Percentiles rank a stretch among this genome's conserved stretches.
phyloP scores from a whole-genome alignment of 495 filamentous ascomycete species.

The Aspergillus conjunctus region DNA sequence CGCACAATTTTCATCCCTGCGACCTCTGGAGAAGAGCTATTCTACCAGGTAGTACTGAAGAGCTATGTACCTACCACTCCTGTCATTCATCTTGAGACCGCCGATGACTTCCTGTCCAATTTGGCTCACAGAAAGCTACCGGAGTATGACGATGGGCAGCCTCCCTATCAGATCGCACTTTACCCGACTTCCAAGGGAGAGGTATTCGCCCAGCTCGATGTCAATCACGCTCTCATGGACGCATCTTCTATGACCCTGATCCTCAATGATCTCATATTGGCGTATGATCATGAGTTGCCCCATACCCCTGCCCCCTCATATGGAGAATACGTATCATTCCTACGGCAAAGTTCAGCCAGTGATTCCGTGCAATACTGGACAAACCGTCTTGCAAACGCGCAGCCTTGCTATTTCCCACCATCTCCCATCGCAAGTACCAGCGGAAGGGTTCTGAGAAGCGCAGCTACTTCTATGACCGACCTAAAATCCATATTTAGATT shows the following conservation, averaged over 20 bases:
- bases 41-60: constrained; percentile 17
- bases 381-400: constrained; percentile 20
- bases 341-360: constrained; percentile 28
- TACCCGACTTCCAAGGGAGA: constrained; percentile 2
- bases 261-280: constrained; percentile 12
- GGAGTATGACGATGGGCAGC: background rate
- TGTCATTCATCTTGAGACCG: background rate
- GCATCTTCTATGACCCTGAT: constrained; percentile 17
- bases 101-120: constrained; percentile 1
- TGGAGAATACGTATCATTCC: constrained; percentile 20
- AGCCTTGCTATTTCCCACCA: constrained; percentile 12
- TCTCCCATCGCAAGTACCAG: background rate
- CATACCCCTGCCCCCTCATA: constrained; percentile 12
- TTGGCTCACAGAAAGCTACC: background rate
- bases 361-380: constrained; percentile 16
- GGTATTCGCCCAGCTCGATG: constrained; percentile 14
- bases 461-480: constrained; percentile 1
- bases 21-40: constrained; percentile 11
- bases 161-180: constrained; percentile 15
- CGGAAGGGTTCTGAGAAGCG: background rate
- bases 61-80: background rate
- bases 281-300: constrained; percentile 6
- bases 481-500: constrained; percentile 7
- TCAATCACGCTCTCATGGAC: constrained; percentile 19
- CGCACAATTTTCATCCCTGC: constrained; percentile 17